Percentiles rank a stretch among this genome's conserved stretches.
Evolutionary conservation across 2,329 filamentous ascomycete genomes (phyloP).

Genomic region (Clonostachys rosea): DNA sequence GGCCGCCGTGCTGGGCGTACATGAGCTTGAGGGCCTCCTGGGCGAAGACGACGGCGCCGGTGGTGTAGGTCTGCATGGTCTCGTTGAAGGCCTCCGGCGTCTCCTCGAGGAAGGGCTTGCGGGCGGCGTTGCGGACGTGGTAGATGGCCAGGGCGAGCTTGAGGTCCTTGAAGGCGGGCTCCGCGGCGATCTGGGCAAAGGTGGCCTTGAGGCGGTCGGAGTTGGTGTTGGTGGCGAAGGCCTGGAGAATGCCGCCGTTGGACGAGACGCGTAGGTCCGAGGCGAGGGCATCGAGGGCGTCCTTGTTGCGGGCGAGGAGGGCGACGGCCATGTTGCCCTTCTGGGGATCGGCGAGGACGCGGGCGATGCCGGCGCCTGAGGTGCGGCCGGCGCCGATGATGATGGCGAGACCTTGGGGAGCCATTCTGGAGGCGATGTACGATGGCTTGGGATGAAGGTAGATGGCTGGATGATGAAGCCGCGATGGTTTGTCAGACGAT

Average conservation of each 20-base stretch:
- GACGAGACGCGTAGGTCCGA: constrained; percentile 45
- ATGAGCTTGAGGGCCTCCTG: constrained; percentile 46
- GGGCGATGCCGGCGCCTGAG: constrained; percentile 42
- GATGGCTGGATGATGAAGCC: too few relatives aligned
- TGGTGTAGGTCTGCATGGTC: constrained; percentile 45
- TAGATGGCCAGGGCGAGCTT: constrained; percentile 49
- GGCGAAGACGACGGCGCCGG: constrained; percentile 49
- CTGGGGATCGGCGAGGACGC: constrained; percentile 45
- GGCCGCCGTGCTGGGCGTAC: constrained; percentile 44
- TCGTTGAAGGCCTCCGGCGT: constrained; percentile 42
- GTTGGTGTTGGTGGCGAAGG: constrained; percentile 38
- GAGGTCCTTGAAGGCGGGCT: constrained; percentile 39
- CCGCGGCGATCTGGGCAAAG: constrained; percentile 42
- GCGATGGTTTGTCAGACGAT: too few relatives aligned
- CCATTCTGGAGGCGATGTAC: constrained; percentile 21
- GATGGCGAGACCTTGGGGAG: constrained; percentile 42
- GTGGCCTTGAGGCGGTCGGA: constrained; percentile 46
- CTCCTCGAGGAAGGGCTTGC: constrained; percentile 50
- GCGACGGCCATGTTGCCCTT: constrained; percentile 41
- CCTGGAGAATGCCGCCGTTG: constrained; percentile 57
- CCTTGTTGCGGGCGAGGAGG: constrained; percentile 45
- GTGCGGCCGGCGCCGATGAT: constrained; percentile 43
- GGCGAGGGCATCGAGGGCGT: constrained; percentile 52
- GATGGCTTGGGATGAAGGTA: too few relatives aligned
- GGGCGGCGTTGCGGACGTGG: constrained; percentile 49